Percentiles rank a stretch among this genome's conserved stretches.
These are phyloP conservation scores for Saprolegnia parasitica DNA, from an alignment of 352 stramenopile species.

Conservation along the genomic window DNA sequence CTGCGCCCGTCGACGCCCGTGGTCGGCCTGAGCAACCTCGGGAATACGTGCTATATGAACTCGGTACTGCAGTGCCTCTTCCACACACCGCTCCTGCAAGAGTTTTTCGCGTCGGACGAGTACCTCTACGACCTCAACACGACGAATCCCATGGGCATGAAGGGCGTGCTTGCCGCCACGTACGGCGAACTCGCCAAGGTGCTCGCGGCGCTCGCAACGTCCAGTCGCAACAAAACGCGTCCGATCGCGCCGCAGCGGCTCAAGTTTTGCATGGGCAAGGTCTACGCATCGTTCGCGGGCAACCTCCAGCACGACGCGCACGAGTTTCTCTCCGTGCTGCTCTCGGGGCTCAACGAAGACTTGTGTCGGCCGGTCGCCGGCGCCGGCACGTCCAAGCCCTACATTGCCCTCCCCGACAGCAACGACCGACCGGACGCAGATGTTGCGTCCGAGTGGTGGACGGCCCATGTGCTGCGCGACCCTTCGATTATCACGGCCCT, in stretches of 20 bases:
- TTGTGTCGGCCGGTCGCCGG: conserved; percentile 60
- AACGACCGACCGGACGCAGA: conserved; percentile 90
- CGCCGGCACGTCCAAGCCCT: conserved; percentile 45
- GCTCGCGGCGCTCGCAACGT: conserved; percentile 33
- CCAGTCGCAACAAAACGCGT: conserved; percentile 35
- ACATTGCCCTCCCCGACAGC: conserved; percentile 89
- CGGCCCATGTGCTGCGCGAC: conserved; percentile 91
- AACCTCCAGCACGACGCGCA: conserved; percentile 94
- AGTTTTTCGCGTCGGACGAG: conserved; percentile 87
- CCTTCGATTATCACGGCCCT: conserved; percentile 93
- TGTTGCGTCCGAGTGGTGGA: conserved; percentile 96
- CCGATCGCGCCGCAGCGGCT: conserved; percentile 65
- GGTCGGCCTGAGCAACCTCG: conserved; percentile 75
- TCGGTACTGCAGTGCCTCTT: conserved; percentile 86
- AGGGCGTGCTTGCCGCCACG: conserved; percentile 50
- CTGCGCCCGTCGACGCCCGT: conserved; percentile 12
- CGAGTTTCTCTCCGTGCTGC: conserved; percentile 90
- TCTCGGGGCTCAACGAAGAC: conserved; percentile 92
- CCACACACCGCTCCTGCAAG: conserved; percentile 82
- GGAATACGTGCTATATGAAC: conserved; percentile 91
- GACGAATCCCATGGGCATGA: conserved; percentile 57
- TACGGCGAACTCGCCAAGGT: conserved; percentile 85
- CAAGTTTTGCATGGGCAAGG: conserved; percentile 60
- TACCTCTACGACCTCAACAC: conserved; percentile 86
- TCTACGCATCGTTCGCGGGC: conserved; percentile 87